Evolutionary conservation across 1,139 yeast species (phyloP).

Genomic region (Yamadazyma buinensis): DNA sequence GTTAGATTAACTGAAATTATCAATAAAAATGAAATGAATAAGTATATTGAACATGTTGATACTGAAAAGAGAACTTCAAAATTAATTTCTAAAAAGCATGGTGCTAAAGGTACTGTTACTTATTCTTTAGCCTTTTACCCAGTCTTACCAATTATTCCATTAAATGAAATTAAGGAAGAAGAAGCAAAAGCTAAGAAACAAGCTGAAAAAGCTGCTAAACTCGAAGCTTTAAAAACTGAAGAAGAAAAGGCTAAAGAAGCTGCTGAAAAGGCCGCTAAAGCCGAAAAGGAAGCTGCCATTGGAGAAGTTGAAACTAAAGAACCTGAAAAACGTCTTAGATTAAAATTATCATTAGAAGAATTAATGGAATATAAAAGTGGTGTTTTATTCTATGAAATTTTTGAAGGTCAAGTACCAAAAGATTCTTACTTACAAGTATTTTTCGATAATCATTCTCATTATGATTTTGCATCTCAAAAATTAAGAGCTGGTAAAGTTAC

Average conservation of each 20-base stretch:
- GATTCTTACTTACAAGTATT: slow-evolving; percentile 65
- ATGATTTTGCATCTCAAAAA: slow-evolving; percentile 54
- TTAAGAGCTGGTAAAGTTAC: slow-evolving; percentile 30
- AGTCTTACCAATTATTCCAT: slow-evolving; percentile 67
- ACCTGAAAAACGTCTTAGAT: slow-evolving; percentile 38
- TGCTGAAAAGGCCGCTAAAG: slow-evolving; percentile 17
- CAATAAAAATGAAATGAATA: slow-evolving; percentile 61
- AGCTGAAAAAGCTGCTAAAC: slow-evolving; percentile 28
- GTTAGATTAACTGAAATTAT: slow-evolving; percentile 65
- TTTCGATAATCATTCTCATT: slow-evolving; percentile 70
- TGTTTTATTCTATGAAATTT: slow-evolving; percentile 64
- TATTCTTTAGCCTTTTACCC: slow-evolving; percentile 84
- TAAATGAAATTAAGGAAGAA: slow-evolving; percentile 62
- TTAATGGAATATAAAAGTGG: slow-evolving; percentile 66
- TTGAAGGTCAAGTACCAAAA: slow-evolving; percentile 53
- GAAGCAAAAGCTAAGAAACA: slow-evolving; percentile 35
- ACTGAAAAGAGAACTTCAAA: slow-evolving; percentile 55
- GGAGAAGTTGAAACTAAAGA: slow-evolving; percentile 35
- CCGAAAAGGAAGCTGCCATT: slow-evolving; percentile 17
- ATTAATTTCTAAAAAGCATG: slow-evolving; percentile 66
- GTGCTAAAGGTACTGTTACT: slow-evolving; percentile 75
- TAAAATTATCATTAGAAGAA: slow-evolving; percentile 61
- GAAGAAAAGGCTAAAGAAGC: slow-evolving; percentile 19
- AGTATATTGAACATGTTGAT: slow-evolving; percentile 59
- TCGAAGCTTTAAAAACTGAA: slow-evolving; percentile 24